Conservation (phyloP, 2,329 filamentous ascomycete genomes). For the Aureobasidium musti region DNA sequence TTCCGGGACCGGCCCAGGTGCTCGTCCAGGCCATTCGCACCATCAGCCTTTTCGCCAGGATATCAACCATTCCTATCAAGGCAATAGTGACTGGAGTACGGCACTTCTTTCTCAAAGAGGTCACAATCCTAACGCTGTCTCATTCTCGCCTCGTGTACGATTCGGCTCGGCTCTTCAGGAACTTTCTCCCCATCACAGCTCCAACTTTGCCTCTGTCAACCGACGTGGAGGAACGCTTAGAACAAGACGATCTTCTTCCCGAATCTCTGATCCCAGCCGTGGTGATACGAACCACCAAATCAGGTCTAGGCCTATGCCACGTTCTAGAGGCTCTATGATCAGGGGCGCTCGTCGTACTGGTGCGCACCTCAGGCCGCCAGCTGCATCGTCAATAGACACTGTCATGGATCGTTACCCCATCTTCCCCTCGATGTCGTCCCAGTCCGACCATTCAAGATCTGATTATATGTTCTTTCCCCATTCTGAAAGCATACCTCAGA, state of each 20-base stretch:
- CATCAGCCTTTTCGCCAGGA: not conserved
- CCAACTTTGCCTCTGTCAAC: conserved; percentile 23
- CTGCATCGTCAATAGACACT: not conserved
- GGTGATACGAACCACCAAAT: not conserved
- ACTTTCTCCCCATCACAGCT: not conserved
- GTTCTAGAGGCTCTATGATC: conserved; percentile 29
- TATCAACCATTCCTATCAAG: not conserved
- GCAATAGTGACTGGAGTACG: not conserved
- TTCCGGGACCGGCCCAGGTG: too few species aligned
- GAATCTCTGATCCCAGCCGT: not conserved
- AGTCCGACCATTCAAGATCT: not conserved
- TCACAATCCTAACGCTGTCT: conserved; percentile 15
- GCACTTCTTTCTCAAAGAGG: conserved; percentile 3
- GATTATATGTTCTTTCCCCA: not conserved
- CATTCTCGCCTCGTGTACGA: conserved; percentile 14
- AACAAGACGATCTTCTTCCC: not conserved
- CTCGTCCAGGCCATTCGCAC: not conserved
- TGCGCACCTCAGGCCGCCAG: not conserved
- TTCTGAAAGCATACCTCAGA: not conserved
- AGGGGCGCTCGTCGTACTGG: not conserved
- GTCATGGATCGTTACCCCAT: conserved; percentile 19
- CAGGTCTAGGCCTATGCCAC: conserved; percentile 9
- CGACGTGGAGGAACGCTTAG: conserved; percentile 27
- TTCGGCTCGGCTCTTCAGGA: conserved; percentile 32
- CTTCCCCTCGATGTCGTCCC: not conserved